Evolutionary conservation across 1,284 basidiomycete species (phyloP), one percentile per base, ranked within the genome.

Genomic region (Phylloporus sp.): DNA sequence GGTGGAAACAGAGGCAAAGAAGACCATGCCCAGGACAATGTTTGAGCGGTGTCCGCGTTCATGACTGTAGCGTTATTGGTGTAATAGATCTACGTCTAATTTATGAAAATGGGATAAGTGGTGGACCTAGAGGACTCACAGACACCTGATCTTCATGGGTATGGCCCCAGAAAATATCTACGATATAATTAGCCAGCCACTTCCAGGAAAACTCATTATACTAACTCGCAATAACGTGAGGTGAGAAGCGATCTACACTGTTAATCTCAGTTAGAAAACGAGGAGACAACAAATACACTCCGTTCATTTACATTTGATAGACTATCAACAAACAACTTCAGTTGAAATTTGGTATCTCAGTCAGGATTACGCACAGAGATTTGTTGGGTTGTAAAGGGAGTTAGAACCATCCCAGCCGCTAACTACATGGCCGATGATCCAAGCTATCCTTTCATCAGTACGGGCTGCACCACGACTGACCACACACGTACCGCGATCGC

Each of bases 91-190:
- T 90, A 51, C 39, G 40, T 22, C 42, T 34, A 50, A 26, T 40
- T 63, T n/a, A 63, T 15, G 42, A 50, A 56, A 37, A 50, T 7
- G 15, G n/a, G 34, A n/a, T 46, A 17, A 37, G 28, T 11, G 20
- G 5, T 46, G 15, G 3, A 20, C 62, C 40, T 7, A 22, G 57
- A 52, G 18, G 46, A 77, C 84, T 54, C 65, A 89, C 89, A n/a
- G 86, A 87, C 61, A 92, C 74, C 75, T 92, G 84, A 73, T 94
- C 93, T 73, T 94, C 91, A 66, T 94, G 92, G 2, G 90, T 90
- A 73, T 94, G 93, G 3, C 92, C 92, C 70, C 84, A 93, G 79
- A 94, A 93, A 51, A 93, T 86, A 66, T 84, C 88, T 90, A 61
- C 28, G 40, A 47, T 37, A 49, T 46, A 6, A 37, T 63, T 12